Base-by-base conservation (phyloP, 148 eudicot species). In the Amaranthus cruentus region DNA sequence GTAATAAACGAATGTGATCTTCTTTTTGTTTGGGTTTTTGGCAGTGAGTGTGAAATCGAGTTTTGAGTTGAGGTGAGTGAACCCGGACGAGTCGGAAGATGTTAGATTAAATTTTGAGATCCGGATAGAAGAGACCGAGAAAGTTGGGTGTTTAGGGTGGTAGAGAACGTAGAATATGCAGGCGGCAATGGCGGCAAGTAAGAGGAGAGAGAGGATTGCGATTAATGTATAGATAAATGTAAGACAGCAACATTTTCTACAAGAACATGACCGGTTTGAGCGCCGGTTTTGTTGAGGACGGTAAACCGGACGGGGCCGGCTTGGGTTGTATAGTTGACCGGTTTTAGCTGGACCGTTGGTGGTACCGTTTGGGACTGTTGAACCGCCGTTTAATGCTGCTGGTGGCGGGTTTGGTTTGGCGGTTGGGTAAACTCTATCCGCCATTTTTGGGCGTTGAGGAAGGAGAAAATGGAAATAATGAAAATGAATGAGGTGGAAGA, bases 71-170 rank as follows among this genome's bases (percentile, higher is more conserved):
- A 90, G 84, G 73, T 61, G 85, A 1, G 77, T 66, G 75, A 79
- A 79, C 5, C 84, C 91, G 53, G 85, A 81, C 12, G 86, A 11
- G 61, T 82, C 81, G 42, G 89, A 21, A 11, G 87, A 71, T 48
- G 94, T 73, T 76, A 95, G 84, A 76, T 91, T 95, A 80, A 91
- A 90, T 0, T 75, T 55, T 14, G 87, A 69, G 76, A 90, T 75
- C 60, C 75, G 79, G 69, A 92, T 76, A 13, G 96, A 74, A 3
- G 89, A 56, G 65, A 90, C 77, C 3, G 92, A 57, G 83, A 95
- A 95, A 0, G 83, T 61, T 1, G 99, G 97, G 74, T 91, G 92
- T 46, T 84, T 89, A 5, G 97, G 99, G 77, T 78, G 86, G 90
- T 95, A 95, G 12, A 95, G 78, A 28, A 82, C 79, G 90, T 95